These are phyloP conservation scores for Lenwebbia sp. DNA, from an alignment of 345 rosid genomes.

Conservation along the genomic window DNA sequence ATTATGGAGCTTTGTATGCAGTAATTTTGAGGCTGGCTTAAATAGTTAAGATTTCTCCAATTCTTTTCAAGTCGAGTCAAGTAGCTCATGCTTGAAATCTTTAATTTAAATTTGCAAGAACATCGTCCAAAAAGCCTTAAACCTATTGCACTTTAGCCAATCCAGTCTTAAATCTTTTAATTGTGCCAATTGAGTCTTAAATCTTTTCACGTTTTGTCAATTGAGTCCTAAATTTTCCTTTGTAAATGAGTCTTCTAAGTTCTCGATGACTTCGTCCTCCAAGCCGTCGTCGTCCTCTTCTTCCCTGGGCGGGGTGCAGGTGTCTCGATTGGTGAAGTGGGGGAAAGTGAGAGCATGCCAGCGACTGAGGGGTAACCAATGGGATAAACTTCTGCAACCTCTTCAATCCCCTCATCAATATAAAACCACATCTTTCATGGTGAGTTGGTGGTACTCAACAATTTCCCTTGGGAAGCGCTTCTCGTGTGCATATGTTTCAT, in stretches of 20 bases:
- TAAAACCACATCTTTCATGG: constrained; percentile 93
- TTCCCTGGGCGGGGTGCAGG: not conserved
- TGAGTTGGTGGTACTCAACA: constrained; percentile 87
- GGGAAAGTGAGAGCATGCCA: constrained; percentile 36
- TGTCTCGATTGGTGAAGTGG: constrained; percentile 51
- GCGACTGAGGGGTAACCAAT: constrained; percentile 7
- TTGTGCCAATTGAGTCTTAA: too few species aligned
- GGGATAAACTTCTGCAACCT: constrained; percentile 65
- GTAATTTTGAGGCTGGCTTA: not conserved
- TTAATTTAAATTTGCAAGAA: not conserved
- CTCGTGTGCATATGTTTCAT: constrained; percentile 72
- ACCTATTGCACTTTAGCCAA: too few species aligned
- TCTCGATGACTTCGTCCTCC: constrained; percentile 2
- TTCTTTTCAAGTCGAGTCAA: not conserved
- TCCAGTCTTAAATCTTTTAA: too few species aligned
- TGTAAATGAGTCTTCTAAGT: not conserved
- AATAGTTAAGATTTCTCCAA: not conserved
- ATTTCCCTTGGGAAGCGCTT: constrained; percentile 89
- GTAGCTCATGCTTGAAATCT: not conserved
- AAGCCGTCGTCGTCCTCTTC: constrained; percentile 7
- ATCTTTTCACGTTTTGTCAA: too few species aligned
- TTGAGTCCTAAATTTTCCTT: not conserved
- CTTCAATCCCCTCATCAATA: constrained; percentile 78
- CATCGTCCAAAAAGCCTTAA: too few species aligned
- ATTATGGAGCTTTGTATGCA: not conserved